These are phyloP conservation scores for Casaregolazyma suthepensis DNA, from an alignment of 1,139 yeast genomes.

Conservation along the genomic window DNA sequence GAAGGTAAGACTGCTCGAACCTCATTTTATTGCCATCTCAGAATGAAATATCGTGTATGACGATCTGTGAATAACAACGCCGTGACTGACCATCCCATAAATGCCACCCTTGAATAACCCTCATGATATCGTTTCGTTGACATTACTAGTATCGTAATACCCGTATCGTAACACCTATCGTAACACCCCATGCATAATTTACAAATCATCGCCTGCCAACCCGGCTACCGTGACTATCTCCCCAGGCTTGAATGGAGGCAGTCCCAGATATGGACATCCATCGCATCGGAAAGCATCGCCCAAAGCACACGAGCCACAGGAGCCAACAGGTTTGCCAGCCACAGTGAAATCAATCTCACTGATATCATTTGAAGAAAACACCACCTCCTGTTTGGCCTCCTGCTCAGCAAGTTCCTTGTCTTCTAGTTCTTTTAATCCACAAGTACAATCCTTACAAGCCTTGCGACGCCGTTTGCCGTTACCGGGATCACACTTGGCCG, in stretches of 20 bases:
- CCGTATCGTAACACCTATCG: too few relatives aligned
- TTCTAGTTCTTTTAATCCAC: slow-evolving; percentile 80
- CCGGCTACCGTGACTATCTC: slow-evolving; percentile 44
- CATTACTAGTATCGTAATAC: too few relatives aligned
- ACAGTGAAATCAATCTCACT: slow-evolving; percentile 91
- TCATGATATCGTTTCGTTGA: too few relatives aligned
- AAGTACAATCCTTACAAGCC: slow-evolving; percentile 94
- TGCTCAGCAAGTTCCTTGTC: slow-evolving; percentile 34
- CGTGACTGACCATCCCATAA: not conserved
- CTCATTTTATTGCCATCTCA: too few relatives aligned
- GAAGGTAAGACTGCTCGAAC: too few relatives aligned
- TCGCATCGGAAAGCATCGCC: slow-evolving; percentile 99
- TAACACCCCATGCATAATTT: slow-evolving; percentile 7
- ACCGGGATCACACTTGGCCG: slow-evolving; percentile 38
- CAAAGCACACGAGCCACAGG: slow-evolving; percentile 93
- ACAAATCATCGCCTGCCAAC: slow-evolving; percentile 30
- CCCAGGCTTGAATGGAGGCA: slow-evolving; percentile 98
- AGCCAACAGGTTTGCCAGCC: slow-evolving; percentile 81
- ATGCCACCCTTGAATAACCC: too few relatives aligned
- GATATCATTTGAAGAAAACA: slow-evolving; percentile 56
- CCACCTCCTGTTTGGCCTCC: slow-evolving; percentile 26
- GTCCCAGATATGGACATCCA: slow-evolving; percentile 93
- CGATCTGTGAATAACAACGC: too few relatives aligned
- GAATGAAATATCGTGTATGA: too few relatives aligned
- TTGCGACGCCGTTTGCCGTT: slow-evolving; percentile 48